Conservation (phyloP, 129 eudicot genomes). For the Centella asiatica region DNA sequence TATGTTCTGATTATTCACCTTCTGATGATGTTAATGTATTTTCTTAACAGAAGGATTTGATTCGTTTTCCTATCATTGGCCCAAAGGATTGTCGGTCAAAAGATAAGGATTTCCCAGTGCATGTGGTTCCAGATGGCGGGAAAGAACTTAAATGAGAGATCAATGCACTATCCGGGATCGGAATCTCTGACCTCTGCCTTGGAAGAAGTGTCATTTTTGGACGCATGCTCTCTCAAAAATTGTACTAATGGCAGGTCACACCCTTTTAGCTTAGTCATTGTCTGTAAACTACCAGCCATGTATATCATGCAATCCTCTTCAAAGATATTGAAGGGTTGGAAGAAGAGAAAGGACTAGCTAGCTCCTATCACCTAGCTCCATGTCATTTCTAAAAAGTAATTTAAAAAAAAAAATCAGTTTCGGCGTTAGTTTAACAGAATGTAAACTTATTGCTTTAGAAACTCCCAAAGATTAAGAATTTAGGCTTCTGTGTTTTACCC, state of each 20-base stretch:
- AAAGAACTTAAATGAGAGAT: neutral
- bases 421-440: slow-evolving; percentile 18
- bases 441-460: slow-evolving; percentile 28
- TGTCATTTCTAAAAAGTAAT: slow-evolving; percentile 1
- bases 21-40: neutral
- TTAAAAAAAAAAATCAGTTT: too few species aligned
- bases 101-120: slow-evolving; percentile 15
- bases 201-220: neutral
- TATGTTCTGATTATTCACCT: too few species aligned
- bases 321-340: slow-evolving; percentile 9
- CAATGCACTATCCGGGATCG: neutral
- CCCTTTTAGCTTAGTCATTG: slow-evolving; percentile 10
- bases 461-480: slow-evolving; percentile 12
- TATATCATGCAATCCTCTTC: slow-evolving; percentile 1
- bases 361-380: neutral
- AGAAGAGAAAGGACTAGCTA: slow-evolving; percentile 12
- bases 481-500: slow-evolving; percentile 17
- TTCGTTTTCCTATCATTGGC: slow-evolving; percentile 17
- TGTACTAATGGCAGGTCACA: neutral
- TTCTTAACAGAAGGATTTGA: slow-evolving; percentile 37
- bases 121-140: slow-evolving; percentile 7
- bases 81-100: slow-evolving; percentile 12
- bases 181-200: neutral
- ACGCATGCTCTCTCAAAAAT: neutral
- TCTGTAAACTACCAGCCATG: slow-evolving; percentile 16